phyloP scores from a whole-genome alignment of 805 yeast genomes.

The Novakomyces olei region DNA sequence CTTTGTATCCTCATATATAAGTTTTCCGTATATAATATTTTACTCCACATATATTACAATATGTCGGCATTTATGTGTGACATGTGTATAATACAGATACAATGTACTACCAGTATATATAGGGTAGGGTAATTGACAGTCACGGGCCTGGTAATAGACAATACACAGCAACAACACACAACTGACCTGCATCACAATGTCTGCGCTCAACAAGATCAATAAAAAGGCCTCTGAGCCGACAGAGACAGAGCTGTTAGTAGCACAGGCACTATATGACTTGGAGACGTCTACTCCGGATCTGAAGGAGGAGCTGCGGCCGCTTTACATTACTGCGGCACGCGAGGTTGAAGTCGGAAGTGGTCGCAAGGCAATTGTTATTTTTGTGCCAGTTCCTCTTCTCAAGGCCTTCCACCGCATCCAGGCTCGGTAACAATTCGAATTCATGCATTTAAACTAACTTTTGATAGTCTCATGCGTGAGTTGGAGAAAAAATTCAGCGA shows the following conservation, averaged over 20 bases:
- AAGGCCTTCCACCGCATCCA: conserved; percentile 91
- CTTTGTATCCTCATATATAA: no score
- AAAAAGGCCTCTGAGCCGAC: conserved; percentile 57
- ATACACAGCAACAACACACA: no score
- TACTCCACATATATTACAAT: no score
- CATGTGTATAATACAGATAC: no score
- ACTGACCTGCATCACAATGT: no score
- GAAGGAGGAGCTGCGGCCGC: conserved; percentile 94
- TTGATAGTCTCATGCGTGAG: conserved; percentile 95
- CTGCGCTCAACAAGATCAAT: conserved; percentile 91
- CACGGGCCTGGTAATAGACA: no score
- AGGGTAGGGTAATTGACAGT: no score
- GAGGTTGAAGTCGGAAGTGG: conserved; percentile 95
- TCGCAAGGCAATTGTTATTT: conserved; percentile 94
- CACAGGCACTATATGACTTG: conserved; percentile 93
- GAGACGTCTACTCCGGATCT: conserved; percentile 84
- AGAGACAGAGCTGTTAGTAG: conserved; percentile 98
- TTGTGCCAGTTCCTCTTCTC: conserved; percentile 92
- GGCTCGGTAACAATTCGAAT: conserved; percentile 18
- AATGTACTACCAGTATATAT: no score
- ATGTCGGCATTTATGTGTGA: no score
- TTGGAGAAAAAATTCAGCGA: conserved; percentile 99
- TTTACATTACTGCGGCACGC: conserved; percentile 95
- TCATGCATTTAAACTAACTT: conserved; percentile 14
- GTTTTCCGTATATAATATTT: no score